Evolutionary conservation across 495 filamentous ascomycete genomes (phyloP).

Genomic region (Aspergillus ellipticus): DNA sequence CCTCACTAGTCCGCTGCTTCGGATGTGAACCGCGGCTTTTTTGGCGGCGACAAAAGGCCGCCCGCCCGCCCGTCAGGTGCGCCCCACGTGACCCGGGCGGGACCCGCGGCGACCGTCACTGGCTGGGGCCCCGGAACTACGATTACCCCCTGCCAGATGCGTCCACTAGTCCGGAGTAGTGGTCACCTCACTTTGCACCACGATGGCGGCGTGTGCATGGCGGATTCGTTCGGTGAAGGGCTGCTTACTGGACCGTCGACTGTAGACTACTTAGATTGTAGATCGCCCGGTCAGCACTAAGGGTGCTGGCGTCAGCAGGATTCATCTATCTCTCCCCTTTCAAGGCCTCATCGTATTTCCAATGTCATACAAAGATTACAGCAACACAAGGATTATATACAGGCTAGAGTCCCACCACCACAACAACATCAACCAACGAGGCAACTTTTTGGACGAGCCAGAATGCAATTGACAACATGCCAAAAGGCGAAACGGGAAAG

Average conservation of each 20-base stretch:
- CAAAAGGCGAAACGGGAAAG: conserved; percentile 3
- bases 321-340: neutral
- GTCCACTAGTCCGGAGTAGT: no score
- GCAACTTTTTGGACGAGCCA: conserved; percentile 10
- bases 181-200: neutral
- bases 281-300: neutral
- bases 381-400: conserved; percentile 16
- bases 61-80: neutral
- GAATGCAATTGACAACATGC: conserved; percentile 10
- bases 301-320: neutral
- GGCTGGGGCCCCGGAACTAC: neutral
- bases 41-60: neutral
- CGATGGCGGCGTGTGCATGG: neutral
- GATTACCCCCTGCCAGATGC: neutral
- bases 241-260: no score
- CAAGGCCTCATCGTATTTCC: conserved; percentile 1
- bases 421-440: conserved; percentile 10
- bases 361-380: conserved; percentile 5
- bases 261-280: no score
- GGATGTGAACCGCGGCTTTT: conserved; percentile 11
- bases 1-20: conserved; percentile 1
- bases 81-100: neutral
- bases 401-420: conserved; percentile 3
- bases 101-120: neutral
- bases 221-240: no score